Evolutionary conservation across 768 basidiomycete genomes (phyloP), one percentile per base, ranked within the genome.

Genomic region (Lanmaoa pseudosensibilis): DNA sequence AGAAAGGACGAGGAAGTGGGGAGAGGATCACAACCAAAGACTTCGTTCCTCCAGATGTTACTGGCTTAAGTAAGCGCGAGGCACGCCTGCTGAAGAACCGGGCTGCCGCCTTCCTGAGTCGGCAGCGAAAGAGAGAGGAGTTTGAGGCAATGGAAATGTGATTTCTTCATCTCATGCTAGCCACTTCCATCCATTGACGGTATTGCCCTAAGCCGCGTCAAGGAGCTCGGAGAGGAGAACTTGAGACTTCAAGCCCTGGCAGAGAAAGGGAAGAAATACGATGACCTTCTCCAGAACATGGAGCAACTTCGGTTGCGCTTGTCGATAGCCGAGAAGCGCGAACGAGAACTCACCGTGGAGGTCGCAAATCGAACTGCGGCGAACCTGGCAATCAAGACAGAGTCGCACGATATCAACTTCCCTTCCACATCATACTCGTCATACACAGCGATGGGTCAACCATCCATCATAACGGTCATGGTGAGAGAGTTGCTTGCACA

Each of bases 71-170:
- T 79, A 94, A 94, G 73, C 90, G 92, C 49, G 92, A 94, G 74
- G 92, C 92, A 57, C 85, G 92, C 50, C 81, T 94, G 10, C 89
- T 94, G 55, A 94, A 94, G 80, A 94, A 94, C 75, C 83, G 92
- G 54, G 92, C 92, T 13, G 92, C 92, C 12, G 92, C 92, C 56
- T 94, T 94, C 77, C 86, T 94, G 68, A 88, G 86, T 74, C 80
- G 92, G 70, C 92, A 94, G 73, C 81, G 92, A 65, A 94, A 94
- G 74, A 84, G 92, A 54, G 92, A 94, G 75, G 92, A 94, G 75
- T 94, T 92, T 66, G 92, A 94, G 74, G 78, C 70, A 66, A 93
- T 94, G 90, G 92, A 94, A 79, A 74, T 88, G 90, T 93, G 76
- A 76, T 88, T 85, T 54, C 65, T 56, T 53, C 46, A 9, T 65